Percentiles rank a stretch among this genome's conserved stretches.
Evolutionary conservation across 495 filamentous ascomycete species (phyloP).

Genomic region (Lophiotrema nucula): DNA sequence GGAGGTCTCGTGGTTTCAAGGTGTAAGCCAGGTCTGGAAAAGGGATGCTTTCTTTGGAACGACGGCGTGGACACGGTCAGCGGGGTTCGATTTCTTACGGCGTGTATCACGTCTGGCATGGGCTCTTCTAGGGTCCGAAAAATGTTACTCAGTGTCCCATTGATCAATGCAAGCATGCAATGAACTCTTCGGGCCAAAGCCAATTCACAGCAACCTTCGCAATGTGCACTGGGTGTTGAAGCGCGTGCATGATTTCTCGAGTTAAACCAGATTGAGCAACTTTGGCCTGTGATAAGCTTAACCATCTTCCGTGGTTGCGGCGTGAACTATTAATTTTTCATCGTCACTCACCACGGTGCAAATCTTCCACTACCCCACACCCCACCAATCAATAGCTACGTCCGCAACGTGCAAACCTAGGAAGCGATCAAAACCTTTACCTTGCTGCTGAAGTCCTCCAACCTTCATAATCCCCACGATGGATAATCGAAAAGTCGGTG

Average conservation of each 20-base stretch:
- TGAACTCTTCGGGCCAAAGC: slow-evolving; percentile 8
- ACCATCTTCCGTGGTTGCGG: no score
- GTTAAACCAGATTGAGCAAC: no score
- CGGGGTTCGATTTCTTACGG: slow-evolving; percentile 21
- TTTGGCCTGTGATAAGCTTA: no score
- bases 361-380: no score
- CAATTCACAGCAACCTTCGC: neutral
- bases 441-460: neutral
- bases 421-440: no score
- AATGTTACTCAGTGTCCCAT: slow-evolving; percentile 25
- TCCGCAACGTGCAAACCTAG: no score
- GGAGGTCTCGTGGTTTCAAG: slow-evolving; percentile 97
- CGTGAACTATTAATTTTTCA: no score
- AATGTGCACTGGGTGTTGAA: no score
- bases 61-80: slow-evolving; percentile 25
- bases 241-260: no score
- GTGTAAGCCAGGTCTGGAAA: slow-evolving; percentile 59
- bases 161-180: slow-evolving; percentile 17
- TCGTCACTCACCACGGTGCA: no score
- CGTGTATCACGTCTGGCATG: slow-evolving; percentile 23
- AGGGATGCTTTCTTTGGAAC: slow-evolving; percentile 21
- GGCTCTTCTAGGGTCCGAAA: slow-evolving; percentile 27
- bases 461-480: neutral
- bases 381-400: no score
- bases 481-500: slow-evolving; percentile 50